phyloP scores from a whole-genome alignment of 1,284 basidiomycete species.

The Farysia itapuensis region DNA sequence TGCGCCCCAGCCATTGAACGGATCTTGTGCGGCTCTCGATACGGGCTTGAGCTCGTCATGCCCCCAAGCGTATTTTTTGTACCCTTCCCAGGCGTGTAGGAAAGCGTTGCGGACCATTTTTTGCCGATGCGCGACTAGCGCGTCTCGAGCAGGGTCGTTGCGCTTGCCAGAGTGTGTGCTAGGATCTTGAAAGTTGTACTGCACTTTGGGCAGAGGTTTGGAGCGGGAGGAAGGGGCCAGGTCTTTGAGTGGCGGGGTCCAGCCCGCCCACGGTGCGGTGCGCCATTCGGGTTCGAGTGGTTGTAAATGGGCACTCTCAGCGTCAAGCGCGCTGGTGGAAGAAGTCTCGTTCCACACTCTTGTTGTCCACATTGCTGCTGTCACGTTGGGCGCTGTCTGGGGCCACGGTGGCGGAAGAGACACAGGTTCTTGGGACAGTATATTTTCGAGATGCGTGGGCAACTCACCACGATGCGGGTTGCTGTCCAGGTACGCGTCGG shows the following conservation, averaged over 20 bases:
- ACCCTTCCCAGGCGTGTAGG: slow-evolving; percentile 66
- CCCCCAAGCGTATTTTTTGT: slow-evolving; percentile 66
- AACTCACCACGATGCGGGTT: slow-evolving; percentile 48
- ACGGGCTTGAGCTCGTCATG: slow-evolving; percentile 67
- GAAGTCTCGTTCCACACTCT: slow-evolving; percentile 42
- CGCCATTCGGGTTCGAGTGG: slow-evolving; percentile 44
- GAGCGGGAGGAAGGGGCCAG: slow-evolving; percentile 3
- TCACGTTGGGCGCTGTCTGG: slow-evolving; percentile 20
- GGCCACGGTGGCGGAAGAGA: slow-evolving; percentile 34
- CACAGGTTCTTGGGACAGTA: slow-evolving; percentile 30
- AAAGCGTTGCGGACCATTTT: slow-evolving; percentile 66
- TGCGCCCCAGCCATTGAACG: slow-evolving; percentile 73
- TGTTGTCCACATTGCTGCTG: slow-evolving; percentile 19
- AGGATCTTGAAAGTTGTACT: slow-evolving; percentile 42
- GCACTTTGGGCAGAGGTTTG: slow-evolving; percentile 34
- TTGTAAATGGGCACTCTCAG: slow-evolving; percentile 34
- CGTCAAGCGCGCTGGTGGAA: slow-evolving; percentile 36
- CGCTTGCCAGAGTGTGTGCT: slow-evolving; percentile 32
- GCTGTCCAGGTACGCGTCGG: slow-evolving; percentile 22
- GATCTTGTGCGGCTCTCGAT: slow-evolving; percentile 36
- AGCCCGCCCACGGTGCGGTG: slow-evolving; percentile 25
- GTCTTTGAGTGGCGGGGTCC: slow-evolving; percentile 46
- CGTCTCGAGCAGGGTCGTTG: slow-evolving; percentile 36
- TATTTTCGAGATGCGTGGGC: slow-evolving; percentile 12
- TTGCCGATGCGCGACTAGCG: slow-evolving; percentile 39